Percentiles rank a stretch among this genome's conserved stretches.
Conservation (phyloP, 495 filamentous ascomycete species). For the Usnea hakonensis region DNA sequence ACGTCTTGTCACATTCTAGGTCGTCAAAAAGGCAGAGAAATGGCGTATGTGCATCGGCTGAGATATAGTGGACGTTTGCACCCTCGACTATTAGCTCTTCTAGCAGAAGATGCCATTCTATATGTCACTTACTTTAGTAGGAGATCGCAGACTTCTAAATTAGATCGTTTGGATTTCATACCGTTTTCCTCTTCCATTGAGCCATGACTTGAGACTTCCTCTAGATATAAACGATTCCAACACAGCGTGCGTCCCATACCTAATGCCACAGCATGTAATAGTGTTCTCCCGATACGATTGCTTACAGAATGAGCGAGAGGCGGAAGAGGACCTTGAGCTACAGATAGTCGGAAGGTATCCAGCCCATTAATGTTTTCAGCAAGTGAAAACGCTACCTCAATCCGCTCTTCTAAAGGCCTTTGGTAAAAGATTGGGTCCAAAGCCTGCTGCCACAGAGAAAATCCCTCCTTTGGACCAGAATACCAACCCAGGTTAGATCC, state of each 20-base stretch:
- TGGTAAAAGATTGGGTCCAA: not conserved
- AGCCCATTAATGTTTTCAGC: not conserved
- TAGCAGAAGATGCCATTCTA: not conserved
- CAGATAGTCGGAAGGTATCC: not conserved
- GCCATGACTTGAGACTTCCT: not conserved
- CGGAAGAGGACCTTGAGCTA: not conserved
- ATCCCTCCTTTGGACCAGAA: not conserved
- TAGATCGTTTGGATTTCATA: not conserved
- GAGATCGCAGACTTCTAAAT: not conserved
- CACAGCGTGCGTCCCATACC: not conserved
- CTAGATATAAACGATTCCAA: not conserved
- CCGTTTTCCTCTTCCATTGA: not conserved
- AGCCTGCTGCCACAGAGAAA: not conserved
- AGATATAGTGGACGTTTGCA: not conserved
- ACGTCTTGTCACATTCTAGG: not conserved
- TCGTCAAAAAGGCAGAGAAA: not conserved
- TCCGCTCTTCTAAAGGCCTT: not conserved
- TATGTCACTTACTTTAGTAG: not conserved
- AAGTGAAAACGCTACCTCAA: not conserved
- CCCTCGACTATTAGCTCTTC: not conserved
- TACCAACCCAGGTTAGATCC: not conserved
- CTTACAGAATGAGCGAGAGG: not conserved
- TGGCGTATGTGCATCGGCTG: not conserved
- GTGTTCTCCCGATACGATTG: not conserved
- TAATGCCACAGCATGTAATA: not conserved